phyloP scores from a whole-genome alignment of 2,329 filamentous ascomycete genomes.

The Dactylellina haptotyla region DNA sequence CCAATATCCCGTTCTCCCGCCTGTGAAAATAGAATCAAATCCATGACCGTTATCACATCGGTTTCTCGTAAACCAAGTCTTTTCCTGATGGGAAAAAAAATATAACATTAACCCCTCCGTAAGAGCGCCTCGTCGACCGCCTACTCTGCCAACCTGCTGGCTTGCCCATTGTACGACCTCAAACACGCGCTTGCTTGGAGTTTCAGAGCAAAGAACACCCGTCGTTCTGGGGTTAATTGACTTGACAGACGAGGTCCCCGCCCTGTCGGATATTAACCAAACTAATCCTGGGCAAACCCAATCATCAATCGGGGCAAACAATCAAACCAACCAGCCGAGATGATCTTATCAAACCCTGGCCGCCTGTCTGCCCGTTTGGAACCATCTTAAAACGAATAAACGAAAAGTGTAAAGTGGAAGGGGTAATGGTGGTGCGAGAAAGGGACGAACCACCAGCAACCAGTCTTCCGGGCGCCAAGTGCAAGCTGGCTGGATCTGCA shows the following conservation, averaged over 20 bases:
- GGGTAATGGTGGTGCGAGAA: slow-evolving; percentile 3
- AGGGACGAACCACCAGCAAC: neutral
- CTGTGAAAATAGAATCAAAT: no score
- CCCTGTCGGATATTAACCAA: slow-evolving; percentile 46
- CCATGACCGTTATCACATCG: no score
- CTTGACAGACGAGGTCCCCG: slow-evolving; percentile 21
- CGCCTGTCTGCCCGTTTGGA: slow-evolving; percentile 24
- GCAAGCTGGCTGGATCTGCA: slow-evolving; percentile 35
- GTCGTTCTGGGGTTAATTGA: slow-evolving; percentile 10
- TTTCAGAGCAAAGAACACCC: slow-evolving; percentile 29
- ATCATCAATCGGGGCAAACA: slow-evolving; percentile 46
- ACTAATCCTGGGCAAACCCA: slow-evolving; percentile 43
- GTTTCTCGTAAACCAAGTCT: no score
- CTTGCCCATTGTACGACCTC: neutral
- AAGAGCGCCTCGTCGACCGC: neutral
- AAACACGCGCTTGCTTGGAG: slow-evolving; percentile 40
- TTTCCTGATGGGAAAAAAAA: no score
- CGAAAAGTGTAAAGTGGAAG: neutral
- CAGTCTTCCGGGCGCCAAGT: slow-evolving; percentile 11
- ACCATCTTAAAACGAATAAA: slow-evolving; percentile 22
- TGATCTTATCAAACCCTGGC: slow-evolving; percentile 54
- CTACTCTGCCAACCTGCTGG: neutral
- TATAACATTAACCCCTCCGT: no score
- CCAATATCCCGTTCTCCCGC: neutral
- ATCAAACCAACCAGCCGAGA: slow-evolving; percentile 39